phyloP scores from a whole-genome alignment of 2,329 filamentous ascomycete genomes.

The Shiraia sp. region DNA sequence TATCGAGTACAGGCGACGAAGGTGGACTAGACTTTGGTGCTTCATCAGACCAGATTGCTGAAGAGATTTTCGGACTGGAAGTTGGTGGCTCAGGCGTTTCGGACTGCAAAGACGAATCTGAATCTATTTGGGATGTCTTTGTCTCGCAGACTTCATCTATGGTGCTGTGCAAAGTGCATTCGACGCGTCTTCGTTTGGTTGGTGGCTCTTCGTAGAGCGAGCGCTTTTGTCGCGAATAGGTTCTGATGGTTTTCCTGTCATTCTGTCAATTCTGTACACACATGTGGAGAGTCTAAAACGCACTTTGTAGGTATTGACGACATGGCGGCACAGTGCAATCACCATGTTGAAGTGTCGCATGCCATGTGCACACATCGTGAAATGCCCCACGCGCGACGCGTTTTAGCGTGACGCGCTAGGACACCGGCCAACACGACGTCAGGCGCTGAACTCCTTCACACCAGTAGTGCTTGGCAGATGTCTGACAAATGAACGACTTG shows the following conservation, averaged over 20 bases:
- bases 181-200: constrained; percentile 44
- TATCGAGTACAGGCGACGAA: constrained; percentile 31
- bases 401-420: constrained; percentile 28
- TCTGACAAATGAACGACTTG: too few species aligned
- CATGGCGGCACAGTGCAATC: constrained; percentile 21
- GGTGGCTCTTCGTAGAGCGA: constrained; percentile 35
- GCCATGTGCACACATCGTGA: constrained; percentile 4
- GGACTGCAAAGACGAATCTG: constrained; percentile 9
- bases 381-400: constrained; percentile 21
- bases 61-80: constrained; percentile 39
- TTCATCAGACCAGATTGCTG: constrained; percentile 49
- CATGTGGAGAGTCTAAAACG: constrained; percentile 1
- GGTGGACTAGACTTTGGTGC: constrained; percentile 31
- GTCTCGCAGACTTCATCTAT: constrained; percentile 2
- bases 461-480: background rate
- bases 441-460: constrained; percentile 5
- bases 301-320: constrained; percentile 29
- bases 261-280: constrained; percentile 15
- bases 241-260: constrained; percentile 35
- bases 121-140: constrained; percentile 6
- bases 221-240: constrained; percentile 42
- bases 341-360: constrained; percentile 7
- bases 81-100: constrained; percentile 19
- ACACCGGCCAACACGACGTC: constrained; percentile 12
- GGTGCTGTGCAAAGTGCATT: constrained; percentile 9